phyloP scores from a whole-genome alignment of 73 alveolate species.

The Paramecium octaurelia region DNA sequence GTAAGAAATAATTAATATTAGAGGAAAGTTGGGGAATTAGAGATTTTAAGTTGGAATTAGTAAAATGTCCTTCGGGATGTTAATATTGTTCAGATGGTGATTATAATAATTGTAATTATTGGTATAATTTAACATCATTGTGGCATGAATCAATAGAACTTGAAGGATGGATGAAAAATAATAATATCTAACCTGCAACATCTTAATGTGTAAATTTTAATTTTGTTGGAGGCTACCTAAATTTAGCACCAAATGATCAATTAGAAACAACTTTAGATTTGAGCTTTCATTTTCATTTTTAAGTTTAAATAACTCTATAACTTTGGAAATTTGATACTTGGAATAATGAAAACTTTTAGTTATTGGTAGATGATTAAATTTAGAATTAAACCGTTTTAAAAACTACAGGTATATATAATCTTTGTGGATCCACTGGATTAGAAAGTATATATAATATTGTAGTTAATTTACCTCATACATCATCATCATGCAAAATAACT shows the following conservation, averaged over 20 bases:
- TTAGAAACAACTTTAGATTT: neutral
- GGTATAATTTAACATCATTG: neutral
- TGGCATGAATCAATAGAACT: neutral
- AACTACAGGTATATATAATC: neutral
- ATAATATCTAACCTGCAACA: neutral
- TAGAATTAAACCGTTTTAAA: neutral
- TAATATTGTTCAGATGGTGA: neutral
- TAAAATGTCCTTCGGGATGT: neutral
- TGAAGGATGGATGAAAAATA: neutral
- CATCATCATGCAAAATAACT: neutral
- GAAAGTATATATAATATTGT: neutral
- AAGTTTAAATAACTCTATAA: neutral
- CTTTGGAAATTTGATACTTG: neutral
- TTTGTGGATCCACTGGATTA: neutral
- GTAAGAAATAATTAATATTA: neutral
- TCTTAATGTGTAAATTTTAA: neutral
- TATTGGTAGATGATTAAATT: neutral
- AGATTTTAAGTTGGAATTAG: neutral
- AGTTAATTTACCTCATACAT: neutral
- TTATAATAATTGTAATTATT: neutral
- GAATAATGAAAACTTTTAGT: neutral
- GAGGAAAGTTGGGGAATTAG: neutral
- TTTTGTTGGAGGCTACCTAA: neutral
- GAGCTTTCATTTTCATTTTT: neutral
- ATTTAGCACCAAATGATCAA: neutral